Conservation (phyloP, 2,329 filamentous ascomycete species). For the Aureobasidium sp. region DNA sequence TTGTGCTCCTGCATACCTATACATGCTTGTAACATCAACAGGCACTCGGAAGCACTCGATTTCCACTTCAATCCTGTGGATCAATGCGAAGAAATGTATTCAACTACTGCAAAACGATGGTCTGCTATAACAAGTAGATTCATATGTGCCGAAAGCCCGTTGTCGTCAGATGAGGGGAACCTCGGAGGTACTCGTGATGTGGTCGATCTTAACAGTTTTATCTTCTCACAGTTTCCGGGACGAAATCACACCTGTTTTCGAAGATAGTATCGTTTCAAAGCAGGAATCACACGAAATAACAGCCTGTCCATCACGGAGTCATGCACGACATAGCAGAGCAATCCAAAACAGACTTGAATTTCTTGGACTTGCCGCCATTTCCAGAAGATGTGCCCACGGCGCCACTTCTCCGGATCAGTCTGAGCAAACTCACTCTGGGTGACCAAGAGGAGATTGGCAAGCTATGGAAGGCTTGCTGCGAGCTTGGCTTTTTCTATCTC, state of each 20-base stretch:
- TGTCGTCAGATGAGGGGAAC: neutral
- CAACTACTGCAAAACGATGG: too few species aligned
- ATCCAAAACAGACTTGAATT: slow-evolving; percentile 18
- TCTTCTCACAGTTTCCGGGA: neutral
- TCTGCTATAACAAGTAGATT: too few species aligned
- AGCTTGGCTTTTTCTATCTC: slow-evolving; percentile 53
- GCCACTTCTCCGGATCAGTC: slow-evolving; percentile 34
- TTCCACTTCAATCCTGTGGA: too few species aligned
- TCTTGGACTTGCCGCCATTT: slow-evolving; percentile 35
- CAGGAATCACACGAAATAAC: too few species aligned
- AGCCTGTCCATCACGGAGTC: neutral
- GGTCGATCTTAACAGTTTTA: neutral
- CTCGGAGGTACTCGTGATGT: neutral
- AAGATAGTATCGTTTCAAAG: neutral
- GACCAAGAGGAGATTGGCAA: slow-evolving; percentile 30
- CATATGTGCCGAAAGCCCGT: neutral
- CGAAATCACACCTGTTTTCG: neutral
- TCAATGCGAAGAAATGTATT: too few species aligned
- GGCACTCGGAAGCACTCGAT: too few species aligned
- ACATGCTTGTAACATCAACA: too few species aligned
- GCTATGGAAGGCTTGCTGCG: slow-evolving; percentile 35
- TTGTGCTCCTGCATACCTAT: too few species aligned
- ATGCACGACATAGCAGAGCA: neutral
- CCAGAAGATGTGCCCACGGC: slow-evolving; percentile 35
- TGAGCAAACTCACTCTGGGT: slow-evolving; percentile 29